Evolutionary conservation across 495 filamentous ascomycete species (phyloP).

Genomic region (Aspergillus sparsus): DNA sequence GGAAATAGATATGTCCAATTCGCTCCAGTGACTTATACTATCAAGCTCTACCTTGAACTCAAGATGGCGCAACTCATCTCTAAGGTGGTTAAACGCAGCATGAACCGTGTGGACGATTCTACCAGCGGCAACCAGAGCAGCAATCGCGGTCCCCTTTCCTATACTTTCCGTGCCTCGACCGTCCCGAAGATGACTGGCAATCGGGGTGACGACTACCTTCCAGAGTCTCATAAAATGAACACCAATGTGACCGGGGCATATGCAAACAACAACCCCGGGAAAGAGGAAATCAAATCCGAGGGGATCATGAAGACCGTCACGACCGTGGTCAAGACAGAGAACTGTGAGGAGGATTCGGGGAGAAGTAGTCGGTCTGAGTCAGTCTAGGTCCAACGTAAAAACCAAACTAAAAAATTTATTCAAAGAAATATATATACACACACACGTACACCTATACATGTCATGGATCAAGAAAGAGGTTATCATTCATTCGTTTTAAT

Average conservation of each 20-base stretch:
- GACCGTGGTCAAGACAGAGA: slow-evolving; percentile 12
- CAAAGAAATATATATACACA: no score
- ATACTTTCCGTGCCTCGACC: slow-evolving; percentile 2
- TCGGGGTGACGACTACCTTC: slow-evolving; percentile 8
- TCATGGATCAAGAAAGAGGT: no score
- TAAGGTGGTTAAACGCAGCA: slow-evolving; percentile 19
- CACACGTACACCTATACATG: no score
- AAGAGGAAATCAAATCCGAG: not conserved
- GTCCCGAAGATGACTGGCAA: not conserved
- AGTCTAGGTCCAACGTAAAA: not conserved
- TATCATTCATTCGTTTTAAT: no score
- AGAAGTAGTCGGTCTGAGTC: not conserved
- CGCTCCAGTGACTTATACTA: slow-evolving; percentile 53
- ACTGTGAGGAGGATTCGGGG: not conserved
- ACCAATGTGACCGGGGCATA: slow-evolving; percentile 1
- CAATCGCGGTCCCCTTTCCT: slow-evolving; percentile 2
- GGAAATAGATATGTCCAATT: slow-evolving; percentile 49
- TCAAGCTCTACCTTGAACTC: slow-evolving; percentile 58
- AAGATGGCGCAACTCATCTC: slow-evolving; percentile 52
- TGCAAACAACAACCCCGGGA: not conserved
- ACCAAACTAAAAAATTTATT: no score
- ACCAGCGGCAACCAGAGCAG: slow-evolving; percentile 6
- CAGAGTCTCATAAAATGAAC: slow-evolving; percentile 9
- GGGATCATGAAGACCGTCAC: slow-evolving; percentile 13
- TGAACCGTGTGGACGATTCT: slow-evolving; percentile 13